Evolutionary conservation across 257 asterid genomes (phyloP).

Genomic region (Solanum tarijense): DNA sequence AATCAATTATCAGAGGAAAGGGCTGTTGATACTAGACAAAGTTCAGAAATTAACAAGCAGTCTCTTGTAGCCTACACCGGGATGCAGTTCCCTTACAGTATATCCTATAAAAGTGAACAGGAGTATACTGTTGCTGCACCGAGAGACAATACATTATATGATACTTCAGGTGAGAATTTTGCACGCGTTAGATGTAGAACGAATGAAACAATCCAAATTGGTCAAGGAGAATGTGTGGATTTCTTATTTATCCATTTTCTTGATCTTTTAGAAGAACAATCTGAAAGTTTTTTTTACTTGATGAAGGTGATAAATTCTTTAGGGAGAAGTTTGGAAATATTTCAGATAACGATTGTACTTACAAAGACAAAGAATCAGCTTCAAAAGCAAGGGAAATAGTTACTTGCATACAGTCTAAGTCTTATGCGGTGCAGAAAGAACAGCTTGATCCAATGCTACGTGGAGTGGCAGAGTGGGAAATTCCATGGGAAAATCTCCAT

Average conservation of each 20-base stretch:
- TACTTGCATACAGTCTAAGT: slow-evolving; percentile 23
- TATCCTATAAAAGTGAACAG: slow-evolving; percentile 12
- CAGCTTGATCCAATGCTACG: slow-evolving; percentile 53
- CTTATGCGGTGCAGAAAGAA: slow-evolving; percentile 23
- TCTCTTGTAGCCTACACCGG: slow-evolving; percentile 33
- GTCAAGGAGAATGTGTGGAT: not conserved
- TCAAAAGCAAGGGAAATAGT: slow-evolving; percentile 18
- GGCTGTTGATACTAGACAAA: slow-evolving; percentile 19
- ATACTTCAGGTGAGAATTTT: slow-evolving; percentile 21
- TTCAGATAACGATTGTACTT: not conserved
- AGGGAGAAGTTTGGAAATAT: slow-evolving; percentile 1
- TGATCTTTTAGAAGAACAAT: not conserved
- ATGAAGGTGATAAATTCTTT: slow-evolving; percentile 9
- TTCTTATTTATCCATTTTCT: not conserved
- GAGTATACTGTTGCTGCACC: slow-evolving; percentile 8
- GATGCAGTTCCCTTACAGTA: slow-evolving; percentile 21
- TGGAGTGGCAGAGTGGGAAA: slow-evolving; percentile 76
- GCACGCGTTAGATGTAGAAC: slow-evolving; percentile 15
- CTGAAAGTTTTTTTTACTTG: slow-evolving; percentile 1
- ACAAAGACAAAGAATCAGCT: slow-evolving; percentile 9
- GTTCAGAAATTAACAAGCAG: slow-evolving; percentile 25
- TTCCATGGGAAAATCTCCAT: slow-evolving; percentile 95
- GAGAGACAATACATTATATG: slow-evolving; percentile 17
- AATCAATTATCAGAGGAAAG: slow-evolving; percentile 16
- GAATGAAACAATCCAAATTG: slow-evolving; percentile 20